These are phyloP conservation scores for Hymenoscyphus fructigenus DNA, from an alignment of 2,329 filamentous ascomycete genomes.

Conservation along the genomic window DNA sequence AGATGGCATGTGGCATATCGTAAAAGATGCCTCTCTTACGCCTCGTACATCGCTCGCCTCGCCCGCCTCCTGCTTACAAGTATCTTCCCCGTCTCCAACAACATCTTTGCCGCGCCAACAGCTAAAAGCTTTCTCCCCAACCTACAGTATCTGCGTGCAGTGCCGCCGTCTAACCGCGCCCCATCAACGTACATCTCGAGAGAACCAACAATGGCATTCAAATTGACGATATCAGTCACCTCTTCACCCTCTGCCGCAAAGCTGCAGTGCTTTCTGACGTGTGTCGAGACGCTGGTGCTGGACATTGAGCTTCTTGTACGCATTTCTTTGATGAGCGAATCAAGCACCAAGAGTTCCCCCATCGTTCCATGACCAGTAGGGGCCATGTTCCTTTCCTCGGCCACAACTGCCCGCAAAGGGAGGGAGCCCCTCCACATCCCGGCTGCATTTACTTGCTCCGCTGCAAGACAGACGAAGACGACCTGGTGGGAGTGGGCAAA, in stretches of 20 bases:
- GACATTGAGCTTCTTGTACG: background rate
- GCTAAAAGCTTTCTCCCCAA: background rate
- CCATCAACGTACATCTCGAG: background rate
- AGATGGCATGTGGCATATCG: background rate
- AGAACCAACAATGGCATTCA: background rate
- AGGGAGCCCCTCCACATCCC: background rate
- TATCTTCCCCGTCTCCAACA: background rate
- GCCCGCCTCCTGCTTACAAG: background rate
- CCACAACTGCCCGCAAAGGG: conserved; percentile 1
- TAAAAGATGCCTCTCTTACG: background rate
- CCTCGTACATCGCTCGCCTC: background rate
- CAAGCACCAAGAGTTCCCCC: background rate
- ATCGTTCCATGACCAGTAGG: conserved; percentile 1
- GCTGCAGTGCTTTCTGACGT: background rate
- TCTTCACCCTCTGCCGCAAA: background rate
- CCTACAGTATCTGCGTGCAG: background rate
- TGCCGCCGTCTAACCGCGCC: background rate
- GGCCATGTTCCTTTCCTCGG: conserved; percentile 2
- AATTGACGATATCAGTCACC: background rate
- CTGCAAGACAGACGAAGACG: conserved; percentile 1
- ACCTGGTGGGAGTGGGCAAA: background rate
- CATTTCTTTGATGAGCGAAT: background rate
- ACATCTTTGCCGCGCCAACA: background rate
- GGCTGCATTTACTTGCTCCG: background rate
- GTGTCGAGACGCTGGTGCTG: background rate